phyloP scores from a whole-genome alignment of 2,329 filamentous ascomycete genomes.

The Elsinoe fawcettii region DNA sequence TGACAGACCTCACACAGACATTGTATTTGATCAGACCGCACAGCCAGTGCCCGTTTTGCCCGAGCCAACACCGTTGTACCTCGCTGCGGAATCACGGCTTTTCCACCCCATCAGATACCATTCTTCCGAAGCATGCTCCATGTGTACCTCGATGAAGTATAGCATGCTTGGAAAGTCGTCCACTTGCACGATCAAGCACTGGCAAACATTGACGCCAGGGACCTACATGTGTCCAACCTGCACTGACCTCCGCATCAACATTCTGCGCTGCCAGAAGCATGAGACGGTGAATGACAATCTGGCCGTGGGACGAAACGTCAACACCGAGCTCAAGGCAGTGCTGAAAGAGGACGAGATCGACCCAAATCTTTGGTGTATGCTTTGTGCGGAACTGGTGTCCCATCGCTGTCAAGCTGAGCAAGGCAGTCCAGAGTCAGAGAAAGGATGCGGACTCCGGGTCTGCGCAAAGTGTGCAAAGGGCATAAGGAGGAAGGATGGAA shows the following conservation, averaged over 20 bases:
- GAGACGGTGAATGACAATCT: constrained; percentile 18
- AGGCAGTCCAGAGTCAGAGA: not conserved
- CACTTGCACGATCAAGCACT: constrained; percentile 23
- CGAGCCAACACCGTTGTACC: not conserved
- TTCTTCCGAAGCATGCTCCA: not conserved
- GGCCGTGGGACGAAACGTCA: constrained; percentile 20
- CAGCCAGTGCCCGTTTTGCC: not conserved
- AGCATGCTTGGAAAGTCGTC: constrained; percentile 23
- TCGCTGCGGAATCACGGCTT: not conserved
- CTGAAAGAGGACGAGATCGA: constrained; percentile 18
- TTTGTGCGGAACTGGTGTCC: constrained; percentile 35
- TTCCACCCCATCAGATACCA: not conserved
- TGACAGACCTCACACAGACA: too few relatives aligned
- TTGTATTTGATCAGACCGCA: too few relatives aligned
- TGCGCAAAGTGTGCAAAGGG: constrained; percentile 26
- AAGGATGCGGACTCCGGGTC: constrained; percentile 27
- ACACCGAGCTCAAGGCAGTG: constrained; percentile 23
- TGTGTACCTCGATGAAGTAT: not conserved
- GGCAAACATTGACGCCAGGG: constrained; percentile 26
- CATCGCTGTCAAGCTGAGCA: constrained; percentile 27
- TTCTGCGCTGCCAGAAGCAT: constrained; percentile 32
- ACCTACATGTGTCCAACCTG: constrained; percentile 29
- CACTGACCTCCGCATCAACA: constrained; percentile 28
- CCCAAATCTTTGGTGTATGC: constrained; percentile 31
- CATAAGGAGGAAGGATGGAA: constrained; percentile 20